These are phyloP conservation scores for Ogataea dorogensis DNA, from an alignment of 805 yeast species.

Conservation along the genomic window DNA sequence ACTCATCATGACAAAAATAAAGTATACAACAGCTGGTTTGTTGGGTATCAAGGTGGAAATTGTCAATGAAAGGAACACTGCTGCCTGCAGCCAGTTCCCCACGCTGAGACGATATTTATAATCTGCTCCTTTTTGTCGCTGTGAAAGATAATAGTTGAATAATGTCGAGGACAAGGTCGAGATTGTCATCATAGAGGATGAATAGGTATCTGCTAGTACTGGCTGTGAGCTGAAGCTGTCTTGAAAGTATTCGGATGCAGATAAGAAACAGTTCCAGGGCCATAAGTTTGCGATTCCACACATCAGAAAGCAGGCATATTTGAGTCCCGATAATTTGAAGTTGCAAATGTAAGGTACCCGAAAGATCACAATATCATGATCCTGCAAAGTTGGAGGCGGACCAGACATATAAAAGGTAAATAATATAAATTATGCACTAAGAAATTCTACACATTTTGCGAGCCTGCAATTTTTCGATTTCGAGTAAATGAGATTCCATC, in stretches of 20 bases:
- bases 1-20: conserved; percentile 54
- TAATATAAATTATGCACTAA: conserved; percentile 10
- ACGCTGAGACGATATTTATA: conserved; percentile 53
- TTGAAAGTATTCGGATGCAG: conserved; percentile 80
- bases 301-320: conserved; percentile 58
- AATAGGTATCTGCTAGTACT: conserved; percentile 53
- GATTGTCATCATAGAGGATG: conserved; percentile 85
- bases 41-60: conserved; percentile 40
- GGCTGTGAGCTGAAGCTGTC: conserved; percentile 55
- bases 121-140: conserved; percentile 59
- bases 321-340: conserved; percentile 26
- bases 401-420: conserved; percentile 3
- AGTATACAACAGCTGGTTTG: conserved; percentile 41
- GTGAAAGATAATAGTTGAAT: conserved; percentile 61
- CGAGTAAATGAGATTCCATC: conserved; percentile 26
- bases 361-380: conserved; percentile 11
- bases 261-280: conserved; percentile 95
- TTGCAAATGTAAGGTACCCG: conserved; percentile 17
- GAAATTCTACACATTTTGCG: conserved; percentile 8
- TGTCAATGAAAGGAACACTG: conserved; percentile 58
- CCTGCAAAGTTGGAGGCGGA: conserved; percentile 2
- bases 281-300: conserved; percentile 82
- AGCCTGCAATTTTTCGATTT: neutral
- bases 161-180: conserved; percentile 68
- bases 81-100: conserved; percentile 61